Evolutionary conservation across 352 stramenopile species (phyloP), one percentile per base, ranked within the genome.

Genomic region (Phytophthora macrochlamydospora): DNA sequence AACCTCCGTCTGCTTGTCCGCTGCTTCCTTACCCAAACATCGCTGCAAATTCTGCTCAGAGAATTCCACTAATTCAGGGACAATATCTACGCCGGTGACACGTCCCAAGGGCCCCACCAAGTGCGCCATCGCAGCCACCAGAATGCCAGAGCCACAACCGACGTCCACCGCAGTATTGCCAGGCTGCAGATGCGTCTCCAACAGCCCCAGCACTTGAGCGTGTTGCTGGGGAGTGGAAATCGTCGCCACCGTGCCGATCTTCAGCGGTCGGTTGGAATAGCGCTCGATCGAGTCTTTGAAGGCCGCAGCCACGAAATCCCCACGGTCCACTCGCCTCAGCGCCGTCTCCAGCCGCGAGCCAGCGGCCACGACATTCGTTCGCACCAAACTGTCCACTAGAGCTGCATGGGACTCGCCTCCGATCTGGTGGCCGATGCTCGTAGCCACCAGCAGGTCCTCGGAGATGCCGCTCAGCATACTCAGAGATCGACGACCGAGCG

Each of bases 221-320:
- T 95, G 88, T 51, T 94, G 88, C 67, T 95, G 88, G 13, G 88
- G 88, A 12, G 88, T 95, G 35, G 88, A 95, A 55, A 95, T 95
- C 7, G 88, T 95, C 44, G 88, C 88, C 35, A 93, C 74, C 32
- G 78, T 76, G 5, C 80, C 86, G 67, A 95, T 93, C 56, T 89
- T 90, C 30, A 95, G 67, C 12, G 88, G 86, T 0, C 76, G 81
- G 55, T 95, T 95, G 14, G 79, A 78, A 51, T 95, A 95, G 60
- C 76, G 70, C 14, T 79, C 69, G 6, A 38, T 59, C 2, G 66
- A 73, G 6, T 66, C 33, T 11, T 68, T 59, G 30, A 77, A 71
- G 2, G 70, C 59, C 0, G 67, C 65, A 29, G 79, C 71, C 18
- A 83, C 72, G 53, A 94, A 95, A 4, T 83, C 63, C 1, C 58